phyloP scores from a whole-genome alignment of 352 stramenopile species.

The Globisporangium orthogonon region DNA sequence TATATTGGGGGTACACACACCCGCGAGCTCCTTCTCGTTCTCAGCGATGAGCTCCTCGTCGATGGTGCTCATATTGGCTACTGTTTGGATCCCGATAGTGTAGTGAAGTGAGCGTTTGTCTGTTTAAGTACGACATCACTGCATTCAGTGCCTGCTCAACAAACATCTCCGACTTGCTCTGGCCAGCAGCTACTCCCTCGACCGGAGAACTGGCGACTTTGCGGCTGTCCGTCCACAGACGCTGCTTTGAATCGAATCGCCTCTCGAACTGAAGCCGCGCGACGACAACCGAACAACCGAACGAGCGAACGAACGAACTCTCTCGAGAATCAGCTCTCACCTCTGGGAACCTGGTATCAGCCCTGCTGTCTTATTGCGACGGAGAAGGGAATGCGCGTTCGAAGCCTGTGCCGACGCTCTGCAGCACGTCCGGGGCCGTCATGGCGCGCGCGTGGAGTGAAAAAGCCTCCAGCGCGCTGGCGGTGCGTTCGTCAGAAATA shows the following conservation, averaged over 20 bases:
- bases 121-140: background rate
- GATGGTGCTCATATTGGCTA: background rate
- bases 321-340: too few species aligned
- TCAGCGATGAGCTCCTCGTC: conserved; percentile 48
- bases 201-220: too few species aligned
- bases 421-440: conserved; percentile 80
- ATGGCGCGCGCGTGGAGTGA: conserved; percentile 59
- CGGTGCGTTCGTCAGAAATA: background rate
- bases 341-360: too few species aligned
- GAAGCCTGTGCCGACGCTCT: conserved; percentile 58
- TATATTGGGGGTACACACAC: conserved; percentile 15
- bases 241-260: too few species aligned
- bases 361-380: background rate
- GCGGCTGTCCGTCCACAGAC: too few species aligned
- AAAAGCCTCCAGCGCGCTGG: conserved; percentile 63
- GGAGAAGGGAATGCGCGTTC: conserved; percentile 24
- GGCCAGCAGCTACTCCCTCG: too few species aligned
- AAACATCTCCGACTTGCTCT: too few species aligned
- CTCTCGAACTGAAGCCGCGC: background rate
- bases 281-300: too few species aligned
- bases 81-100: background rate
- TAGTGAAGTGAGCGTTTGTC: too few species aligned
- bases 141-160: too few species aligned
- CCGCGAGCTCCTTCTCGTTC: conserved; percentile 63
- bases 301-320: too few species aligned